Conservation (phyloP, 768 basidiomycete genomes). For the Russula ochroleuca region DNA sequence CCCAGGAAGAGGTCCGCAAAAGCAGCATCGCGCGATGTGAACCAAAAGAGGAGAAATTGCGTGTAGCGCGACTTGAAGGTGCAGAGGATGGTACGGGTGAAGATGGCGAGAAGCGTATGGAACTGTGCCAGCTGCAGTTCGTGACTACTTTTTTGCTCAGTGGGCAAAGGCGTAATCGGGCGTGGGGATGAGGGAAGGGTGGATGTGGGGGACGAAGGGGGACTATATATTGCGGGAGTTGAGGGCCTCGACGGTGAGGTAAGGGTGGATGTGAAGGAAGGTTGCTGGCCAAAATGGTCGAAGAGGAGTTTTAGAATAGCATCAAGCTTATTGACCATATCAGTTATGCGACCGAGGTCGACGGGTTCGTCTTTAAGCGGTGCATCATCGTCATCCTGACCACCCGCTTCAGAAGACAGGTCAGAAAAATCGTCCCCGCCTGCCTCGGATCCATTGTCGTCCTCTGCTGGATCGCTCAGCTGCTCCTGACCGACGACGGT, state of each 20-base stretch:
- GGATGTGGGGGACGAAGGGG: constrained; percentile 23
- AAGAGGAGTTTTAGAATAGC: constrained; percentile 80
- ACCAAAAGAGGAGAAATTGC: constrained; percentile 96
- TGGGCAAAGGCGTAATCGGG: constrained; percentile 27
- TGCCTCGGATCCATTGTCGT: constrained; percentile 45
- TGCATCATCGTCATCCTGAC: constrained; percentile 43
- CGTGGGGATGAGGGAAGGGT: constrained; percentile 2
- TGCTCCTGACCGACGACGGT: constrained; percentile 74
- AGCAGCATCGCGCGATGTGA: constrained; percentile 80
- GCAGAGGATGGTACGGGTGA: constrained; percentile 87
- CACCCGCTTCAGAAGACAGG: constrained; percentile 65
- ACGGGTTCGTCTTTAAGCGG: constrained; percentile 42
- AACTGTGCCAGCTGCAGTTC: constrained; percentile 61
- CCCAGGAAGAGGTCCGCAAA: constrained; percentile 94
- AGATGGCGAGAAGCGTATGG: constrained; percentile 83
- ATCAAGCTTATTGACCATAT: constrained; percentile 91
- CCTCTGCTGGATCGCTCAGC: constrained; percentile 49
- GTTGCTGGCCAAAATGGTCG: constrained; percentile 67
- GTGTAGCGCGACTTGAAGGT: constrained; percentile 98
- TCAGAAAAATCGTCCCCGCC: constrained; percentile 57
- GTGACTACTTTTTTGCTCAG: constrained; percentile 33
- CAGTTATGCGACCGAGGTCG: constrained; percentile 65
- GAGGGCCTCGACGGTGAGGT: constrained; percentile 31
- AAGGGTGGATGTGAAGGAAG: constrained; percentile 33
- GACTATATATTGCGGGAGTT: constrained; percentile 33